phyloP scores from a whole-genome alignment of 108 stramenopile species.

The Nitzschia sp. region DNA sequence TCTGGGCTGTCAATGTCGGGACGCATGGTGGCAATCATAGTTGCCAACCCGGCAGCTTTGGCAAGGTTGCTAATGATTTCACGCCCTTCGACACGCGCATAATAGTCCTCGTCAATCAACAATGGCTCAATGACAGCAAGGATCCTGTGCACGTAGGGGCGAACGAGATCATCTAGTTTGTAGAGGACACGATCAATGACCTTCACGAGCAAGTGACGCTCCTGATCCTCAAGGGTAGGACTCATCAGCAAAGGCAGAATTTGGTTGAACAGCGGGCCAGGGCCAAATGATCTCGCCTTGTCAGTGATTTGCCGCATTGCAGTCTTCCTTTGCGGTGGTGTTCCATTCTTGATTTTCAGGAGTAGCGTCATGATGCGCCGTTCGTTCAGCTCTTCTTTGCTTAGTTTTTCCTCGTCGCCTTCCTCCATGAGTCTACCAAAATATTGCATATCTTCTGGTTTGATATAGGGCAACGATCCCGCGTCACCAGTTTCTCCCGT shows the following conservation, averaged over 20 bases:
- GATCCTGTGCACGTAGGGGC: constrained; percentile 97
- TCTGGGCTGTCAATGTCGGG: constrained; percentile 99
- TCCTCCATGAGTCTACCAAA: constrained; percentile 96
- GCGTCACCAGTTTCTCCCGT: constrained; percentile 52
- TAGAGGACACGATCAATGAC: constrained; percentile 98
- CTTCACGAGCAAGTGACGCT: constrained; percentile 98
- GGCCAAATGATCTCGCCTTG: constrained; percentile 93
- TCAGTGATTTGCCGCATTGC: constrained; percentile 99
- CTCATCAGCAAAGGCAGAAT: constrained; percentile 98
- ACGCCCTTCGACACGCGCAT: constrained; percentile 96
- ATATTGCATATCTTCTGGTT: constrained; percentile 99
- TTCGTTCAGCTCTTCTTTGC: constrained; percentile 84
- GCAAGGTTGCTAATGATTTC: constrained; percentile 99
- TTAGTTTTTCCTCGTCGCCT: constrained; percentile 66
- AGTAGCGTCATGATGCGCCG: constrained; percentile 91
- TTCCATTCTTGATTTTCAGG: constrained; percentile 98
- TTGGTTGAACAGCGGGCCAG: constrained; percentile 95
- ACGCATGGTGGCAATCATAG: constrained; percentile 99
- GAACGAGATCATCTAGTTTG: constrained; percentile 96
- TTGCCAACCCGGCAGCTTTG: constrained; percentile 99
- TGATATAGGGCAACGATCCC: constrained; percentile 91
- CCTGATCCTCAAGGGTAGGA: constrained; percentile 98
- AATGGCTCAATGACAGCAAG: constrained; percentile 97
- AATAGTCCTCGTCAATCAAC: constrained; percentile 99
- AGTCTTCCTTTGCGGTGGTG: constrained; percentile 97